Percentiles rank a stretch among this genome's conserved stretches.
These are phyloP conservation scores for Alternaria ventricosa DNA, from an alignment of 2,329 filamentous ascomycete species.

Conservation along the genomic window DNA sequence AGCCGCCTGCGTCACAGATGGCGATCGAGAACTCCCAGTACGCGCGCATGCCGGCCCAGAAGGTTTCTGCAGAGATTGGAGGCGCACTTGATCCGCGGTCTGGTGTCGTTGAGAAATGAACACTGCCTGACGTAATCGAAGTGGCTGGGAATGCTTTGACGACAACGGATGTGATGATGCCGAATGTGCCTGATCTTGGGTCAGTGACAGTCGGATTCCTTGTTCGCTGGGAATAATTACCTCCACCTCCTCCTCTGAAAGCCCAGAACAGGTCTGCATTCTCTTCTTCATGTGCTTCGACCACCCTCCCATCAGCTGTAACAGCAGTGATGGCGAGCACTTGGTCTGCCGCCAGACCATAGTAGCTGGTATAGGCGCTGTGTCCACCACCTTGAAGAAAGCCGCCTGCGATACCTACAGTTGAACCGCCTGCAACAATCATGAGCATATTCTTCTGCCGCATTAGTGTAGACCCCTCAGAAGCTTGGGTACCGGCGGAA, in stretches of 20 bases:
- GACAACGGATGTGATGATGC: slow-evolving; percentile 33
- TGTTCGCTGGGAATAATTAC: slow-evolving; percentile 10
- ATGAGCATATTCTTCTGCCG: slow-evolving; percentile 53
- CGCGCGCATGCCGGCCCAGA: slow-evolving; percentile 33
- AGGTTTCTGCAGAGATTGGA: slow-evolving; percentile 25
- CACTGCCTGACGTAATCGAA: slow-evolving; percentile 15
- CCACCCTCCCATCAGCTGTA: slow-evolving; percentile 33
- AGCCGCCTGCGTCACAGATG: slow-evolving; percentile 30
- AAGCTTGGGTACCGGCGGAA: slow-evolving; percentile 58
- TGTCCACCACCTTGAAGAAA: slow-evolving; percentile 37
- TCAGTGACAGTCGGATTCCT: neutral
- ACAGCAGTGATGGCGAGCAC: slow-evolving; percentile 34
- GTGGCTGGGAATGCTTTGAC: slow-evolving; percentile 45
- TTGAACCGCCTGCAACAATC: slow-evolving; percentile 60
- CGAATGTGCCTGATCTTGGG: slow-evolving; percentile 27
- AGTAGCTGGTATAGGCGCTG: slow-evolving; percentile 53
- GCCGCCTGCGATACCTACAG: slow-evolving; percentile 56
- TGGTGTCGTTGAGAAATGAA: slow-evolving; percentile 30
- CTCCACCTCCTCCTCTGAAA: slow-evolving; percentile 37
- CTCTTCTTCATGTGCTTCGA: slow-evolving; percentile 26
- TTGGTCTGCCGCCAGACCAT: slow-evolving; percentile 41
- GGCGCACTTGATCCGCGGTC: slow-evolving; percentile 4
- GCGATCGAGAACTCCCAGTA: slow-evolving; percentile 25
- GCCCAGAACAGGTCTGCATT: slow-evolving; percentile 40
- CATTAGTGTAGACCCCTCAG: slow-evolving; percentile 57